Evolutionary conservation across 352 stramenopile genomes (phyloP).

Genomic region (Phytophthora hibernalis): DNA sequence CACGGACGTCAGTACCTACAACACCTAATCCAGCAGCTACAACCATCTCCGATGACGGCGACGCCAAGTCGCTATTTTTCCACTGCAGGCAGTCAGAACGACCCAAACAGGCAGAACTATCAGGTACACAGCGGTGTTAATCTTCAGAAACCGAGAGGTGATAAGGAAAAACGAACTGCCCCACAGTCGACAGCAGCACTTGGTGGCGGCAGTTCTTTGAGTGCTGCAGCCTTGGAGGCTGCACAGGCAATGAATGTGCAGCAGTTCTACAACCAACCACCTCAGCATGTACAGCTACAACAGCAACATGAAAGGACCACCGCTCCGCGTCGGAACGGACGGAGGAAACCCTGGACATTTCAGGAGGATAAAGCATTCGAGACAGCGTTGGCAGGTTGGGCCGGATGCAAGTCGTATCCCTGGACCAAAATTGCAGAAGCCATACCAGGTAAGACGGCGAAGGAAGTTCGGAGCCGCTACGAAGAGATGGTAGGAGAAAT

Average conservation of each 20-base stretch:
- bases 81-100: constrained; percentile 35
- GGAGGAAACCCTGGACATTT: constrained; percentile 70
- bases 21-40: constrained; percentile 35
- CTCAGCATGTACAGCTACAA: constrained; percentile 20
- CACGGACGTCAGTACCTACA: constrained; percentile 2
- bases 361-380: constrained; percentile 88
- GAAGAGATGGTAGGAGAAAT: constrained; percentile 84
- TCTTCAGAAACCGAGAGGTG: constrained; percentile 19
- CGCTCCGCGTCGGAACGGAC: constrained; percentile 35
- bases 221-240: constrained; percentile 36
- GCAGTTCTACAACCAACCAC: constrained; percentile 20
- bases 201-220: constrained; percentile 24
- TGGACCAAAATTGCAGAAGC: constrained; percentile 80
- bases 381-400: constrained; percentile 69
- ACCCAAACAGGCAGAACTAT: constrained; percentile 39
- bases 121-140: constrained; percentile 16
- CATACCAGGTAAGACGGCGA: constrained; percentile 76
- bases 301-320: constrained; percentile 18
- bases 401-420: constrained; percentile 65
- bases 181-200: background rate
- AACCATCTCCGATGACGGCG: constrained; percentile 19
- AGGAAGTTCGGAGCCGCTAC: constrained; percentile 76
- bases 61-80: constrained; percentile 28
- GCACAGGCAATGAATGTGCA: constrained; percentile 36
- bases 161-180: constrained; percentile 16